A percentile compares a stretch with the other conserved stretches of the same genome.
Evolutionary conservation across 2,329 filamentous ascomycete genomes (phyloP).

Genomic region (Arthrobotrys pseudoclavata): DNA sequence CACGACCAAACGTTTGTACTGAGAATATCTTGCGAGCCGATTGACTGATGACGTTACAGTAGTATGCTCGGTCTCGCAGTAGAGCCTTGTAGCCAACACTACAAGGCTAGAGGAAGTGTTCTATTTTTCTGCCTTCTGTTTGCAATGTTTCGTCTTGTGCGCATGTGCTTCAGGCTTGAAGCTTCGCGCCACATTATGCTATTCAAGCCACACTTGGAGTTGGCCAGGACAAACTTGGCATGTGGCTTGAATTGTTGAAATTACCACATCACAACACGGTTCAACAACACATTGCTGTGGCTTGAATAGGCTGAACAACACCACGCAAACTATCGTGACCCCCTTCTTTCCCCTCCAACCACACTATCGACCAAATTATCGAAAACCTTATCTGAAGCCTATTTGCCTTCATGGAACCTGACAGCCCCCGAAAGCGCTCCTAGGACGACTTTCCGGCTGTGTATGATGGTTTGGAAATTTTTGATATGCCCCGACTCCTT

Average conservation of each 20-base stretch:
- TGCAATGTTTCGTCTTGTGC: background rate
- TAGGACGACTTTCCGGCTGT: background rate
- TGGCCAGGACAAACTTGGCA: background rate
- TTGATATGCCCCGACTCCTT: constrained; percentile 18
- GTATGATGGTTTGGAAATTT: background rate
- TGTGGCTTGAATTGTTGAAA: constrained; percentile 9
- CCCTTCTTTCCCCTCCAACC: background rate
- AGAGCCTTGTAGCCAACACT: background rate
- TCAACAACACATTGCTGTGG: constrained; percentile 14
- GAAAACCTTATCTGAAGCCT: background rate
- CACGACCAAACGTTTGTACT: no score
- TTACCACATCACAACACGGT: constrained; percentile 34
- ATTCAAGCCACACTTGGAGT: constrained; percentile 53
- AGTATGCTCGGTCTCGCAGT: no score
- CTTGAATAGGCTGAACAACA: constrained; percentile 50
- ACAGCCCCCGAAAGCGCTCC: background rate
- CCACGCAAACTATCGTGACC: constrained; percentile 19
- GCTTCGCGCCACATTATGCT: background rate
- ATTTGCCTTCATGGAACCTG: background rate
- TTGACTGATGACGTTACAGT: no score
- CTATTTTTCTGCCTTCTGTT: no score
- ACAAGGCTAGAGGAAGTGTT: background rate
- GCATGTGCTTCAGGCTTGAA: background rate
- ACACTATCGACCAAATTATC: background rate
- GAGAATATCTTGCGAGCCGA: background rate